Percentiles rank a stretch among this genome's conserved stretches.
Evolutionary conservation across 2,329 filamentous ascomycete genomes (phyloP).

Genomic region (Tolypocladium sp.): DNA sequence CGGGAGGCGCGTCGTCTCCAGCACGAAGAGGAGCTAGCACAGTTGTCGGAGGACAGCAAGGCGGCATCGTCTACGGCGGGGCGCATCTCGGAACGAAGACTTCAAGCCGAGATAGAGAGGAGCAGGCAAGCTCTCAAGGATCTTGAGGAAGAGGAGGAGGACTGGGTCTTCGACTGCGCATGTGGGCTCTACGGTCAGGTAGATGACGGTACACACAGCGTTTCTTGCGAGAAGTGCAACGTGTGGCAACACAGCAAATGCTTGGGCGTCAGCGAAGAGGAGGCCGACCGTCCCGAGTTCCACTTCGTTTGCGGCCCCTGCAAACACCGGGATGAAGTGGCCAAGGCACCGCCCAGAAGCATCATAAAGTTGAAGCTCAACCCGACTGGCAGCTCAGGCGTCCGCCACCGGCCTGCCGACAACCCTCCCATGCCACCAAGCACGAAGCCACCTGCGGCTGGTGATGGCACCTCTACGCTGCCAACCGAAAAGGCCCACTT

Average conservation of each 20-base stretch:
- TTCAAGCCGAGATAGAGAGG: constrained; percentile 75
- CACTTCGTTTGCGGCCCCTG: constrained; percentile 79
- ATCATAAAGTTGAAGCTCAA: constrained; percentile 45
- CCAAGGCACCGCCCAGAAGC: constrained; percentile 45
- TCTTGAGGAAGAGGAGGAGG: constrained; percentile 64
- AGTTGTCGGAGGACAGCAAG: constrained; percentile 67
- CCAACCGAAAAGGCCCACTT: neutral
- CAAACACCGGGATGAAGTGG: constrained; percentile 55
- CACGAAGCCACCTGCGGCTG: neutral
- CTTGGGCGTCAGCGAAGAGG: constrained; percentile 65
- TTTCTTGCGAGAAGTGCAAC: constrained; percentile 88
- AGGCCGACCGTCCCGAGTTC: constrained; percentile 80
- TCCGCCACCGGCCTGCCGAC: neutral
- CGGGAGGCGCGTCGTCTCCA: constrained; percentile 75
- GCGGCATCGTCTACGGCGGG: constrained; percentile 43
- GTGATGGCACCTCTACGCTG: neutral
- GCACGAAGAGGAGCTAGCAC: constrained; percentile 75
- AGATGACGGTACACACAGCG: constrained; percentile 87
- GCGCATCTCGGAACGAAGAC: constrained; percentile 67
- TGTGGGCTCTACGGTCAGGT: constrained; percentile 88
- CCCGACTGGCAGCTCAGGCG: neutral
- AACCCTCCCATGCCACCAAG: neutral
- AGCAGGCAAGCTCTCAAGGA: constrained; percentile 68
- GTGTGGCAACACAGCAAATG: constrained; percentile 98
- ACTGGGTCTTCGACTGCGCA: constrained; percentile 92